These are phyloP conservation scores for Hordeum pubiflorum DNA, from an alignment of 202 grass and related monocot species.

Conservation along the genomic window DNA sequence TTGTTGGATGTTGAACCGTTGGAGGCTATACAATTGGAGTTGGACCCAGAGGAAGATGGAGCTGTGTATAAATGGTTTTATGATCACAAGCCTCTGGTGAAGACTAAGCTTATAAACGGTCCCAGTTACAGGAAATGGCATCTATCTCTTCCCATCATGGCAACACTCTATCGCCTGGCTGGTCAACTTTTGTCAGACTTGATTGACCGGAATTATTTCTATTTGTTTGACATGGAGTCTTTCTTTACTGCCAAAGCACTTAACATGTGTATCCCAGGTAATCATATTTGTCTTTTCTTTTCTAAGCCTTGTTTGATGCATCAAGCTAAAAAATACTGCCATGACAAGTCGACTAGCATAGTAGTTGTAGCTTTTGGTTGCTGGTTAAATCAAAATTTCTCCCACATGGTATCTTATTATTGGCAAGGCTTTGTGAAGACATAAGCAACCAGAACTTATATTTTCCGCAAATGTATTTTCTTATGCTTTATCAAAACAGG, in stretches of 20 bases:
- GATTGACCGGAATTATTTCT: conserved; percentile 92
- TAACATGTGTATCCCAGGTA: conserved; percentile 99
- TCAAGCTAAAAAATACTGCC: not conserved
- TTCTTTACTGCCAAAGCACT: conserved; percentile 98
- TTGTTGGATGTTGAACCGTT: conserved; percentile 92
- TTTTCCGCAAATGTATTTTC: not conserved
- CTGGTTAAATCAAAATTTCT: not conserved
- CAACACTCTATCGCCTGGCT: conserved; percentile 85
- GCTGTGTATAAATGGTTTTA: conserved; percentile 97
- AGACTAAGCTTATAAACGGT: conserved; percentile 94
- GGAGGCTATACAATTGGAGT: conserved; percentile 88
- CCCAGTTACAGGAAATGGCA: conserved; percentile 97
- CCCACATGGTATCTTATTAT: not conserved
- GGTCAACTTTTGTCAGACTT: conserved; percentile 93
- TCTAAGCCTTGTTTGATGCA: not conserved
- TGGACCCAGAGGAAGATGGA: conserved; percentile 90
- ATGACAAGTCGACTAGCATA: not conserved
- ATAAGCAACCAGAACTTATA: not conserved
- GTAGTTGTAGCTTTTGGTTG: not conserved
- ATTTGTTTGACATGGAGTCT: conserved; percentile 95
- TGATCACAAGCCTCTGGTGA: conserved; percentile 97
- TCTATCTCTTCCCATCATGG: conserved; percentile 96
- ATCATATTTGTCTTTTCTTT: conserved; percentile 1
- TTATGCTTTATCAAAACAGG: conserved; percentile 1
- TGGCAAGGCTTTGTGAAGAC: not conserved